A percentile compares a stretch with the other conserved stretches of the same genome.
Evolutionary conservation across 2,329 filamentous ascomycete species (phyloP).

Genomic region (Colletotrichum godetiae): DNA sequence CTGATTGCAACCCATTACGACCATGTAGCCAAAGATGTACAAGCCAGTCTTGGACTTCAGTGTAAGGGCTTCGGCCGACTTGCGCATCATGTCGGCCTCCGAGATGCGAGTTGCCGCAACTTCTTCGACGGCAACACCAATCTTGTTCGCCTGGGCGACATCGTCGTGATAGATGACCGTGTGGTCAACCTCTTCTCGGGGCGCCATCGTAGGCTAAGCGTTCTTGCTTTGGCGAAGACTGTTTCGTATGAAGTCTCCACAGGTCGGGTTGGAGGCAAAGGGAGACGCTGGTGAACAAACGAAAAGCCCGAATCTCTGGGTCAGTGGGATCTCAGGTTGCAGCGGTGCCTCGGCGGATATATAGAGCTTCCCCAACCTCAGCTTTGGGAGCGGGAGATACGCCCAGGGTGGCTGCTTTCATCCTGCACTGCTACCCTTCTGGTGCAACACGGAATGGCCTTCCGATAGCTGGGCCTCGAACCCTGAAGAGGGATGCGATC

Average conservation of each 20-base stretch:
- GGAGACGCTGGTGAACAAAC: background rate
- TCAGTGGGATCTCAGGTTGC: constrained; percentile 10
- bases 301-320: constrained; percentile 23
- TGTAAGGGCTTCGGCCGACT: constrained; percentile 53
- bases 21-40: constrained; percentile 54
- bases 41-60: constrained; percentile 54
- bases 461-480: constrained; percentile 24
- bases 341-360: constrained; percentile 18
- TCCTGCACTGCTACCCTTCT: constrained; percentile 8
- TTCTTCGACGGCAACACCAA: constrained; percentile 53
- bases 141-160: constrained; percentile 44
- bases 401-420: background rate
- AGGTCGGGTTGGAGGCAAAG: background rate
- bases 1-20: constrained; percentile 59
- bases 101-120: constrained; percentile 56
- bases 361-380: constrained; percentile 12
- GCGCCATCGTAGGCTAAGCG: constrained; percentile 28
- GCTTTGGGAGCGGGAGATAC: background rate
- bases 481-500: constrained; percentile 30
- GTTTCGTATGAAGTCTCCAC: background rate
- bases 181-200: constrained; percentile 28
- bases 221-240: background rate
- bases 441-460: constrained; percentile 6
- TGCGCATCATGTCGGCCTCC: constrained; percentile 55
- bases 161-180: constrained; percentile 41